phyloP scores from a whole-genome alignment of 768 basidiomycete genomes.

The Pleurotus sapidus region DNA sequence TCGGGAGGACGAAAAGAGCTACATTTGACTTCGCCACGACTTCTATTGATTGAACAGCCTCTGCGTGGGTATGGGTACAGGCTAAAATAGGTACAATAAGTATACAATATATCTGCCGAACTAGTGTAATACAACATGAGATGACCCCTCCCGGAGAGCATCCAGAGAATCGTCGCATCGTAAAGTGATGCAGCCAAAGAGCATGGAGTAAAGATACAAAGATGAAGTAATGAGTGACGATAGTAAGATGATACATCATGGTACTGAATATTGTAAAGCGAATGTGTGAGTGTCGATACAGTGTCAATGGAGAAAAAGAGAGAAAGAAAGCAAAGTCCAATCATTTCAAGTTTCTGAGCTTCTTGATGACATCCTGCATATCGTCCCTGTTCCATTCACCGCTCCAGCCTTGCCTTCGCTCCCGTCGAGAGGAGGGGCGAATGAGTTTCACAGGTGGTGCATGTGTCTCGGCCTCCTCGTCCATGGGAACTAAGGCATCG shows the following conservation, averaged over 20 bases:
- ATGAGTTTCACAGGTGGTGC: neutral
- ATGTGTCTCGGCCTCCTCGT: neutral
- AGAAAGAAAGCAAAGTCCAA: neutral
- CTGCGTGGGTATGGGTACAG: no score
- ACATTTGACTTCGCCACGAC: no score
- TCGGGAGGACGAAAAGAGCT: no score
- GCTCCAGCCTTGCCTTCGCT: constrained; percentile 22
- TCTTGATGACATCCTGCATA: constrained; percentile 23
- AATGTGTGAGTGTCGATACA: no score
- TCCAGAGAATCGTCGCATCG: neutral
- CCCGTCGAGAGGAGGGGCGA: constrained; percentile 8
- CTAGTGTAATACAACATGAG: neutral
- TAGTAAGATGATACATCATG: neutral
- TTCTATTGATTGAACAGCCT: no score
- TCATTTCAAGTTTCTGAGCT: constrained; percentile 20
- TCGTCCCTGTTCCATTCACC: constrained; percentile 25
- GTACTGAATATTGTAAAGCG: neutral
- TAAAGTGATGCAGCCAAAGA: neutral
- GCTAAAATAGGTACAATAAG: no score
- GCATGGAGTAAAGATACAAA: neutral
- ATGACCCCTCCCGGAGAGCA: neutral
- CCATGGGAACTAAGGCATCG: constrained; percentile 1
- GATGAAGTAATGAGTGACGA: neutral
- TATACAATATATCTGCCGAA: neutral
- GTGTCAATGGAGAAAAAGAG: neutral